Conservation (phyloP, 352 stramenopile species). For the Stramenopiles sp. region DNA sequence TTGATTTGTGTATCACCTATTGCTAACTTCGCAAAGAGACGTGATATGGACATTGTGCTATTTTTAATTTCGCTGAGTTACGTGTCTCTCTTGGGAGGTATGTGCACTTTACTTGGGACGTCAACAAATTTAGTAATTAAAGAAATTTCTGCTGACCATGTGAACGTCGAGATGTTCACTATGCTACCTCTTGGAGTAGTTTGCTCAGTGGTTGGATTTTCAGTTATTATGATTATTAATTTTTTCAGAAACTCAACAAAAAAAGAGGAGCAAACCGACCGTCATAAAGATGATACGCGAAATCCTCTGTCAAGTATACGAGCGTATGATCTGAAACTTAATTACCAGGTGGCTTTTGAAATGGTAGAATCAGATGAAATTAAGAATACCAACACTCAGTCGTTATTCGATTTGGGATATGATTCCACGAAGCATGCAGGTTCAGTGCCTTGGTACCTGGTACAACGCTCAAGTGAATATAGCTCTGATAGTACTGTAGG, state of each 20-base stretch:
- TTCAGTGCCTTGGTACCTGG: too few species aligned
- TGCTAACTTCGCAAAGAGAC: not conserved
- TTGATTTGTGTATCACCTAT: not conserved
- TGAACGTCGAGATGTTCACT: not conserved
- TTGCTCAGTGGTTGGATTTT: not conserved
- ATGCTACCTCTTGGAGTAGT: not conserved
- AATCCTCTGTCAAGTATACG: too few species aligned
- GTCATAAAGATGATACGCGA: too few species aligned
- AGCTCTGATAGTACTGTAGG: too few species aligned
- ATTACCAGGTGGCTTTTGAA: too few species aligned
- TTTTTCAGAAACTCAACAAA: not conserved
- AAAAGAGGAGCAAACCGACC: not conserved
- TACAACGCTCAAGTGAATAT: too few species aligned
- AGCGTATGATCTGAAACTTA: too few species aligned
- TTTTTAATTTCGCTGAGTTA: conserved; percentile 4
- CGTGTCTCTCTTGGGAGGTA: not conserved
- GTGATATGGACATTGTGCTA: not conserved
- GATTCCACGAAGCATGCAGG: too few species aligned
- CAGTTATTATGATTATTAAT: not conserved
- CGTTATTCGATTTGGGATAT: too few species aligned
- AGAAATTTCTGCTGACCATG: not conserved
- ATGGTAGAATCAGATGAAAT: too few species aligned
- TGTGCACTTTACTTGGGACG: not conserved
- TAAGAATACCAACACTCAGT: too few species aligned
- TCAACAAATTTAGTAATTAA: conserved; percentile 10